These are phyloP conservation scores for Tilletia caries DNA, from an alignment of 1,284 basidiomycete genomes.

Conservation along the genomic window DNA sequence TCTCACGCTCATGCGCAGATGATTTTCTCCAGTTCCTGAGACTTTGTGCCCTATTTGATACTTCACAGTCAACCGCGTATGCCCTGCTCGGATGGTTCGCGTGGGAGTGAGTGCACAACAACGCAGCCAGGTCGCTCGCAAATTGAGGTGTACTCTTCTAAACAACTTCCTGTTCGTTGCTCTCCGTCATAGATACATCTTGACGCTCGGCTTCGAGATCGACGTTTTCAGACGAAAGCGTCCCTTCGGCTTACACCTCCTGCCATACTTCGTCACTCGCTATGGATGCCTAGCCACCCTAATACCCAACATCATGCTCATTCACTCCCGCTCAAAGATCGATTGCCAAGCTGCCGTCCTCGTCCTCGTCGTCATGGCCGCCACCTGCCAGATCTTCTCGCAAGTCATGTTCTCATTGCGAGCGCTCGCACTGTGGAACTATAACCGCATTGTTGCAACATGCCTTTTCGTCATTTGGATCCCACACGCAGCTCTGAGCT, in stretches of 20 bases:
- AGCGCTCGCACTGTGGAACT: background rate
- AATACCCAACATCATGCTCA: constrained; percentile 1
- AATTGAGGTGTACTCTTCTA: background rate
- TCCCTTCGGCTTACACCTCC: background rate
- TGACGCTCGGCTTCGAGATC: background rate
- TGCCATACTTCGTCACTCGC: background rate
- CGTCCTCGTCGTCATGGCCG: background rate
- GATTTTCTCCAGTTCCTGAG: background rate
- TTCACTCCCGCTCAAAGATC: background rate
- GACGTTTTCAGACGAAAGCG: background rate
- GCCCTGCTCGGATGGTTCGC: background rate
- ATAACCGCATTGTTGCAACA: background rate
- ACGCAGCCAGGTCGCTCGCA: background rate
- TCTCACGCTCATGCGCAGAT: background rate
- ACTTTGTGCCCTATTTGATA: background rate
- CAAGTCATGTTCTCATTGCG: constrained; percentile 9
- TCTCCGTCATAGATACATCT: background rate
- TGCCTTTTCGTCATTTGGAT: background rate
- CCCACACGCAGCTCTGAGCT: background rate
- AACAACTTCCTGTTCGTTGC: background rate
- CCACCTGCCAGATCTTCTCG: background rate
- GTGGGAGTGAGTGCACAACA: background rate
- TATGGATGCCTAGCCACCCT: background rate
- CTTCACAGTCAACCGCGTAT: background rate
- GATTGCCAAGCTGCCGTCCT: background rate